A percentile compares a stretch with the other conserved stretches of the same genome.
These are phyloP conservation scores for Cryptosporidium meleagridis DNA, from an alignment of 169 alveolate genomes.

Conservation along the genomic window DNA sequence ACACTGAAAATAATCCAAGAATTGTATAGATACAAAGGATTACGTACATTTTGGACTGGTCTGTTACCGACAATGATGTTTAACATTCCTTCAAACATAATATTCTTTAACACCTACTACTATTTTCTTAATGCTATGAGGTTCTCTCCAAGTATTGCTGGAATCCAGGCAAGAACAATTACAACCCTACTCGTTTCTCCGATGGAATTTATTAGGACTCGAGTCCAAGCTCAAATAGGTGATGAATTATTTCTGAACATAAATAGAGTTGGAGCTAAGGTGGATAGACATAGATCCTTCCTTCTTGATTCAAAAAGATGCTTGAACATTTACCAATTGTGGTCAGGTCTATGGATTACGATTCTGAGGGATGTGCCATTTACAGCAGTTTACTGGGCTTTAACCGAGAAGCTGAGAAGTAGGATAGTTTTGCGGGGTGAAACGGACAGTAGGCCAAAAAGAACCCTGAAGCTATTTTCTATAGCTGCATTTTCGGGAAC, in stretches of 20 bases:
- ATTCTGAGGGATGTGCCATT: slow-evolving; percentile 78
- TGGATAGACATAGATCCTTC: neutral
- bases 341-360: slow-evolving; percentile 72
- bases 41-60: slow-evolving; percentile 44
- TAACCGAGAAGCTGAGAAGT: slow-evolving; percentile 72
- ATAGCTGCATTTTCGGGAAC: slow-evolving; percentile 78
- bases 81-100: slow-evolving; percentile 28
- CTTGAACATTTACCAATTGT: neutral
- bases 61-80: neutral
- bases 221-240: slow-evolving; percentile 24
- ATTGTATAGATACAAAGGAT: slow-evolving; percentile 9
- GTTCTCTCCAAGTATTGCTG: slow-evolving; percentile 4
- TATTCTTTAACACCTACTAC: slow-evolving; percentile 26
- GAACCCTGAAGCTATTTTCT: slow-evolving; percentile 75
- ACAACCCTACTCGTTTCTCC: slow-evolving; percentile 27
- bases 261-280: neutral
- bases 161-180: slow-evolving; percentile 31
- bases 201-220: slow-evolving; percentile 27
- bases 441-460: slow-evolving; percentile 21
- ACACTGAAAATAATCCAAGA: neutral
- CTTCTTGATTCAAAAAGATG: neutral
- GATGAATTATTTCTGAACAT: neutral
- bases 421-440: slow-evolving; percentile 63
- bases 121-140: slow-evolving; percentile 19
- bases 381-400: slow-evolving; percentile 78